Evolutionary conservation across 2,329 filamentous ascomycete species (phyloP).

Genomic region (Plenodomus lindquistii): DNA sequence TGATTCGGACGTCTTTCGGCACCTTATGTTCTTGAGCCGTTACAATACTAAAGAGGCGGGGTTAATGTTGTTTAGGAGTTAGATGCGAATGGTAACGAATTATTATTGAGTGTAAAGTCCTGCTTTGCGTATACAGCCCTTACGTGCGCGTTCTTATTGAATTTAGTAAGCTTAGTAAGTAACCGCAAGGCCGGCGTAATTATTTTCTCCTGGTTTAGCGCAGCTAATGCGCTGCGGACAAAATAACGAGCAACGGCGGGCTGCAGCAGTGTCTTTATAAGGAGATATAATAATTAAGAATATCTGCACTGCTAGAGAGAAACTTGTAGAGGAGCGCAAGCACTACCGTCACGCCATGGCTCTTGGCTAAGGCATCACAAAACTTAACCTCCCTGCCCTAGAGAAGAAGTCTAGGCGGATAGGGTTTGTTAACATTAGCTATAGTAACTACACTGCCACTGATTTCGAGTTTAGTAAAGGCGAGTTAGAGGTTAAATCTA

Average conservation of each 20-base stretch:
- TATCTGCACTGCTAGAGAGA: constrained; percentile 72
- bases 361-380: too few relatives aligned
- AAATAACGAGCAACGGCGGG: constrained; percentile 80
- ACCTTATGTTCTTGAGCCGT: too few relatives aligned
- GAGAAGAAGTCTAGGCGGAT: too few relatives aligned
- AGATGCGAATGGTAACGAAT: too few relatives aligned
- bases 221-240: constrained; percentile 76
- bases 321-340: constrained; percentile 80
- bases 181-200: constrained; percentile 87
- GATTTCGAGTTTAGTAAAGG: too few relatives aligned
- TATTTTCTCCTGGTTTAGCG: constrained; percentile 82
- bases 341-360: constrained; percentile 78
- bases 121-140: constrained; percentile 76
- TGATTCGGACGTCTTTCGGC: too few relatives aligned
- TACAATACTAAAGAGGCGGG: too few relatives aligned
- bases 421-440: too few relatives aligned
- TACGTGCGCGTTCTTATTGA: constrained; percentile 83
- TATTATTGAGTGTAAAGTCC: constrained; percentile 75
- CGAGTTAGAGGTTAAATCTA: too few relatives aligned
- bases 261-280: constrained; percentile 82
- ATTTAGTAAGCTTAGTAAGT: constrained; percentile 79
- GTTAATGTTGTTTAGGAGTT: too few relatives aligned
- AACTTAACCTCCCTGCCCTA: too few relatives aligned
- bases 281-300: constrained; percentile 72
- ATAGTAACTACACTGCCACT: too few relatives aligned